Percentiles rank a stretch among this genome's conserved stretches.
Conservation (phyloP, 2,329 filamentous ascomycete species). For the Fusarium zealandicum region DNA sequence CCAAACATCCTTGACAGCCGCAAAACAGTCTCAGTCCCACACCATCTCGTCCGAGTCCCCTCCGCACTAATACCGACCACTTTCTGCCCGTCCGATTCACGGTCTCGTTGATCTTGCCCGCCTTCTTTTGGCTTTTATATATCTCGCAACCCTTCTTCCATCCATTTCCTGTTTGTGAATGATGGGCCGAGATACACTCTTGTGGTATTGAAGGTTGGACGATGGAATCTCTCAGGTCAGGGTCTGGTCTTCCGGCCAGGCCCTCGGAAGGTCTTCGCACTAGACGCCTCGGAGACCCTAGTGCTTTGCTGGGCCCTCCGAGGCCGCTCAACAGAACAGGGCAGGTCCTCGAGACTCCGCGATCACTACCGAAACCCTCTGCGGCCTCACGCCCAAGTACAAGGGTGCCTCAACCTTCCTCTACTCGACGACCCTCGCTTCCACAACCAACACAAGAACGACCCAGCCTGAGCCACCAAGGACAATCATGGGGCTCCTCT, state of each 20-base stretch:
- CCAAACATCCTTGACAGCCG: constrained; percentile 31
- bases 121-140: constrained; percentile 24
- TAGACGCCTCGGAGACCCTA: constrained; percentile 38
- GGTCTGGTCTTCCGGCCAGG: constrained; percentile 51
- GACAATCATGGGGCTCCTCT: constrained; percentile 52
- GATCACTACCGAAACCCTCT: constrained; percentile 28
- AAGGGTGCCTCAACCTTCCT: constrained; percentile 36
- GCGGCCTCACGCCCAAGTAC: constrained; percentile 25
- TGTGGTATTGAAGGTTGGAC: constrained; percentile 42
- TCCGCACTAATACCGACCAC: constrained; percentile 42
- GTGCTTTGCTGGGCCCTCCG: constrained; percentile 28
- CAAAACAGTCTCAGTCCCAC: constrained; percentile 35
- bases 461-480: constrained; percentile 49
- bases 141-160: constrained; percentile 11
- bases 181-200: constrained; percentile 31
- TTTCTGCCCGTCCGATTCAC: constrained; percentile 33
- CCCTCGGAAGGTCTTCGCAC: constrained; percentile 48
- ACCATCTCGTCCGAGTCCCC: constrained; percentile 31
- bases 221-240: constrained; percentile 54
- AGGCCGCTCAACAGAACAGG: constrained; percentile 35
- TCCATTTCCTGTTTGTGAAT: constrained; percentile 18
- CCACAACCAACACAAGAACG: constrained; percentile 36
- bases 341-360: constrained; percentile 34
- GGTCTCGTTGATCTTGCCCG: constrained; percentile 11
- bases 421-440: constrained; percentile 36